Base-by-base conservation (phyloP, 2,329 filamentous ascomycete genomes). In the Didymellaceae sp. region DNA sequence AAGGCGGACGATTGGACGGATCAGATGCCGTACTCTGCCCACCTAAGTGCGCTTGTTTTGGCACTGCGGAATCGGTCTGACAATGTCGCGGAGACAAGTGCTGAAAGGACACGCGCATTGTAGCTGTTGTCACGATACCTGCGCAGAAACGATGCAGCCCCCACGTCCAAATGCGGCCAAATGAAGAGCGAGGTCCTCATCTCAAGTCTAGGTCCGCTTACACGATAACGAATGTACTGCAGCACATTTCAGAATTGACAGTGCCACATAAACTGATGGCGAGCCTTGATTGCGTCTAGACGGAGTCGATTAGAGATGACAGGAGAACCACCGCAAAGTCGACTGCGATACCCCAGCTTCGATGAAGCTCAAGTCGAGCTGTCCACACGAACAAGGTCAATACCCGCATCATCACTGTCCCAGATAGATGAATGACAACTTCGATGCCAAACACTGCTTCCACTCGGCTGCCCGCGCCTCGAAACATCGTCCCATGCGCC, bases 361-460 rank as follows among this genome's bases (percentile, higher is more conserved):
- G 49, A 45, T 37, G 33, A 35, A 40, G 17, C 39, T 59, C 45
- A 59, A 37, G 21, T 51, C 35, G 55, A 43, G 16, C 48, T 55
- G 25, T 65, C 47, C 18, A 44, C 46, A 45, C 63, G 54, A 24
- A 66, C 56, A 45, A 61, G 39, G 50, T 62, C 50, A 21, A 62
- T 45, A 26, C 48, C 46, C 25, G 55, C 58, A 18, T 48, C 44
- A 43, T 59, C 49, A 34, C 58, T 58, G 30, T 56, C 55, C 45
- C 54, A 42, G 26, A 56, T 52, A 20, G 48, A 57, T 42, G 54
- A 50, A 37, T 17, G 31, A n/a, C 31, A 26, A 37, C 43, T 17
- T 32, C 42, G 18, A 31, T 43, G 42, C 32, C 17, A 30, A 22
- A 25, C 6, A 22, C 47, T 48, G 43, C 49, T 49, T 45, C 44